Evolutionary conservation across 1,139 yeast species (phyloP).

Genomic region (Sugiyamaella castrensis): DNA sequence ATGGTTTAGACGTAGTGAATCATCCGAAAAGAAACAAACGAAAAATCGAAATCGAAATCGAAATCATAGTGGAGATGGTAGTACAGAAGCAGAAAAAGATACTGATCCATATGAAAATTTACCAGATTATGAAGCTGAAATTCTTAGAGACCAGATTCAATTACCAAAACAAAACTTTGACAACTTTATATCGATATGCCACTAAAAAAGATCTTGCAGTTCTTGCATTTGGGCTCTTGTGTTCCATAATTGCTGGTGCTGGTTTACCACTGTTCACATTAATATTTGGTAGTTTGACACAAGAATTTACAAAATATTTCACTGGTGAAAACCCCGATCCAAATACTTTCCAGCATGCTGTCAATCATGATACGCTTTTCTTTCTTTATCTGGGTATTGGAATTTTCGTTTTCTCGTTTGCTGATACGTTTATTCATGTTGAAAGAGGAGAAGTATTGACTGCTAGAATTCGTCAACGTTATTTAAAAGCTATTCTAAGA

Average conservation of each 20-base stretch:
- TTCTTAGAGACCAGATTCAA: too few relatives aligned
- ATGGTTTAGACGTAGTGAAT: too few relatives aligned
- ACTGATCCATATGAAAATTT: too few relatives aligned
- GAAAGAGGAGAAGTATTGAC: conserved; percentile 44
- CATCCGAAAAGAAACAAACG: too few relatives aligned
- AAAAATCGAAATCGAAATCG: too few relatives aligned
- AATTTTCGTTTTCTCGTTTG: conserved; percentile 33
- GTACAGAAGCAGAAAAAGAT: too few relatives aligned
- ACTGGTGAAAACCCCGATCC: conserved; percentile 28
- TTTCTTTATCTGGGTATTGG: conserved; percentile 42
- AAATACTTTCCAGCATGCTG: conserved; percentile 33
- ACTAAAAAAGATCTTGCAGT: conserved; percentile 31
- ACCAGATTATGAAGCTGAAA: too few relatives aligned
- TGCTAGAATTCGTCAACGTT: conserved; percentile 41
- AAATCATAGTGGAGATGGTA: neutral
- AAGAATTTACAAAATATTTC: conserved; percentile 37
- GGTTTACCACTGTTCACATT: conserved; percentile 42
- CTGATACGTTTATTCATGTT: conserved; percentile 39
- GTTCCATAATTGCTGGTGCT: conserved; percentile 39
- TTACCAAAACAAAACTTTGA: neutral
- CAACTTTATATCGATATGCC: conserved; percentile 37
- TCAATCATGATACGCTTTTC: conserved; percentile 38
- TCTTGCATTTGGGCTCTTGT: conserved; percentile 32
- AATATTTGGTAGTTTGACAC: conserved; percentile 40
- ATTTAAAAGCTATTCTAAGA: conserved; percentile 40